Evolutionary conservation across 2,329 filamentous ascomycete species (phyloP), one percentile per base, ranked within the genome.

Genomic region (Phaeosphaeriaceae sp.): DNA sequence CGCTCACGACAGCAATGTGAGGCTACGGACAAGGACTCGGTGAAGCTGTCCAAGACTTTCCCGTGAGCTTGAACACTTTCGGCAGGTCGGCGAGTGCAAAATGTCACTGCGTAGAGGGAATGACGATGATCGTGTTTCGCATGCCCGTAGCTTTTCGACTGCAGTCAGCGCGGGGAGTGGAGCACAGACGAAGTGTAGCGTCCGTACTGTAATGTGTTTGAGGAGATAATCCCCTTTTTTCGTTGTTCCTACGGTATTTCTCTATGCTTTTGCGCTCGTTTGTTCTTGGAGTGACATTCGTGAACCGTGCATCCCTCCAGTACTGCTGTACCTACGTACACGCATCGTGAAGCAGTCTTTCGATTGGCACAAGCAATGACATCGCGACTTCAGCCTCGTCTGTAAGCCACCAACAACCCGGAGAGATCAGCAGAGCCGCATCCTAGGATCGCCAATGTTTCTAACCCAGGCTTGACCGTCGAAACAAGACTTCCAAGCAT

Each of bases 401-500:
- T 20, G 20, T 19, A 22, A 45, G 42, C 42, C 25, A 15, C 27
- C 31, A n/a, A 31, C 25, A 33, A 19, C 10, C 25, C 27, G 47
- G 25, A 49, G n/a, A 15, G n/a, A 49, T 21, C 25, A 36, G n/a
- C 10, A 20, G 27, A n/a, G 27, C 19, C 13, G 19, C 47, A 33
- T n/a, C 22, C 24, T 21, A n/a, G n/a, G 47, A 49, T 49, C 47
- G 25, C 27, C 47, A 49, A 36, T n/a, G 25, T 49, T 9, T n/a
- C 33, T 49, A 36, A 20, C 25, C 47, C 15, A 21, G 40, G 20
- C n/a, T 20, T 36, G 17, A 21, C 25, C 27, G 47, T 49, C 27
- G 47, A 49, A 49, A 49, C 47, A 49, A 49, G 47, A 49, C 9
- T 19, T 49, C 25, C 47, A 49, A 49, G 47, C 47, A 33, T 49